These are phyloP conservation scores for Ichthyophthirius multifiliis DNA, from an alignment of 169 alveolate species.

Conservation along the genomic window DNA sequence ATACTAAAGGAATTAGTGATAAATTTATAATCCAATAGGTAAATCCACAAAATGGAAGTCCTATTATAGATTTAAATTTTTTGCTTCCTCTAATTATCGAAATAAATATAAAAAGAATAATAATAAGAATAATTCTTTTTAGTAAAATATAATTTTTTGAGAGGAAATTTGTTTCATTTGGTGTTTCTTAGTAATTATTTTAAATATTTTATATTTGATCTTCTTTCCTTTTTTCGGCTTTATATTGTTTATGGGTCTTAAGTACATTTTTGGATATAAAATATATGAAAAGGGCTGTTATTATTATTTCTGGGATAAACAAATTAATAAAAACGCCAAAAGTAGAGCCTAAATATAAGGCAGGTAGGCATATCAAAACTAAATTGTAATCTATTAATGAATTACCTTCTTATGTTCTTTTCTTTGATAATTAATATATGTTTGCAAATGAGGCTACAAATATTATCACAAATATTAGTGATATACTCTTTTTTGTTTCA, in stretches of 20 bases:
- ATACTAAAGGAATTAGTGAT: background rate
- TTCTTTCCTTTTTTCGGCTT: background rate
- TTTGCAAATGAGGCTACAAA: background rate
- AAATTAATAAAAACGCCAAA: background rate
- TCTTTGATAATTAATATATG: background rate
- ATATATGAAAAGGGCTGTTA: background rate
- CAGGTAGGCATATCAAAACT: background rate
- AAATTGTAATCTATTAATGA: background rate
- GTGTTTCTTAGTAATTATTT: background rate
- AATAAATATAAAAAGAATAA: background rate
- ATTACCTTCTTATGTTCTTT: background rate
- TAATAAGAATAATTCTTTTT: background rate
- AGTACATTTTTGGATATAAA: background rate
- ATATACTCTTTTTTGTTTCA: background rate
- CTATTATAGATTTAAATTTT: background rate
- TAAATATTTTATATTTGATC: background rate
- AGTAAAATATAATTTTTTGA: background rate
- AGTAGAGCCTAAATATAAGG: background rate
- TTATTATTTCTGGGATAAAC: background rate
- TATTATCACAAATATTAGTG: background rate
- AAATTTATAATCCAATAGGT: background rate
- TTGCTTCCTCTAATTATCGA: background rate
- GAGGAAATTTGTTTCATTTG: background rate
- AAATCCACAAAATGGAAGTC: background rate
- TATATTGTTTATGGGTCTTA: background rate